Conservation (phyloP, 2,329 filamentous ascomycete genomes). For the Thelonectria rubi region DNA sequence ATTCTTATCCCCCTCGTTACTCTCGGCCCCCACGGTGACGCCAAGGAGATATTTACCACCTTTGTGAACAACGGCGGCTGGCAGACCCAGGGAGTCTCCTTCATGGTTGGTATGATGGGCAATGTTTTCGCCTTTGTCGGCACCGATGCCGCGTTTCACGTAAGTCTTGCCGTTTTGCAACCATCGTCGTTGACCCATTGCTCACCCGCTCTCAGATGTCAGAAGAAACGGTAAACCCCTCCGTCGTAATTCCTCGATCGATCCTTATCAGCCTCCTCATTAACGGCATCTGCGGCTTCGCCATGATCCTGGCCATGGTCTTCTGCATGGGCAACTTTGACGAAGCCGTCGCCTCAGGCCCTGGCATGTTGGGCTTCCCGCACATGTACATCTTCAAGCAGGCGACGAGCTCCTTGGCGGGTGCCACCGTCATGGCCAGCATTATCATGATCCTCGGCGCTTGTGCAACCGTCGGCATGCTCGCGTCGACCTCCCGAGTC, state of each 20-base stretch:
- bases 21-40: constrained; percentile 45
- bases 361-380: constrained; percentile 56
- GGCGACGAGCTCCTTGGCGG: constrained; percentile 57
- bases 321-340: constrained; percentile 63
- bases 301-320: constrained; percentile 64
- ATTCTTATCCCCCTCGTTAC: constrained; percentile 45
- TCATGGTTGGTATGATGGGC: constrained; percentile 55
- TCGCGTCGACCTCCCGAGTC: constrained; percentile 66
- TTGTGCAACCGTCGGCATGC: constrained; percentile 60
- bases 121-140: constrained; percentile 50
- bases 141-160: constrained; percentile 45
- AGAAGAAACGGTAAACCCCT: constrained; percentile 59
- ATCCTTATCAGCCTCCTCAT: constrained; percentile 59
- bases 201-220: constrained; percentile 46
- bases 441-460: constrained; percentile 60
- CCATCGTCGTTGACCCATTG: no score
- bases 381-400: constrained; percentile 68
- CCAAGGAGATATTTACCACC: constrained; percentile 53
- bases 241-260: constrained; percentile 58
- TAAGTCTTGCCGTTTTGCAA: constrained; percentile 29
- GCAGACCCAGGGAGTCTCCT: constrained; percentile 54
- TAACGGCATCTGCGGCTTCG: constrained; percentile 62
- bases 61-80: constrained; percentile 57
- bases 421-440: constrained; percentile 59
- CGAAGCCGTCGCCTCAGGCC: constrained; percentile 53